A percentile compares a stretch with the other conserved stretches of the same genome.
Evolutionary conservation across 2,329 filamentous ascomycete genomes (phyloP).

Genomic region (Aspergillus bombycis): DNA sequence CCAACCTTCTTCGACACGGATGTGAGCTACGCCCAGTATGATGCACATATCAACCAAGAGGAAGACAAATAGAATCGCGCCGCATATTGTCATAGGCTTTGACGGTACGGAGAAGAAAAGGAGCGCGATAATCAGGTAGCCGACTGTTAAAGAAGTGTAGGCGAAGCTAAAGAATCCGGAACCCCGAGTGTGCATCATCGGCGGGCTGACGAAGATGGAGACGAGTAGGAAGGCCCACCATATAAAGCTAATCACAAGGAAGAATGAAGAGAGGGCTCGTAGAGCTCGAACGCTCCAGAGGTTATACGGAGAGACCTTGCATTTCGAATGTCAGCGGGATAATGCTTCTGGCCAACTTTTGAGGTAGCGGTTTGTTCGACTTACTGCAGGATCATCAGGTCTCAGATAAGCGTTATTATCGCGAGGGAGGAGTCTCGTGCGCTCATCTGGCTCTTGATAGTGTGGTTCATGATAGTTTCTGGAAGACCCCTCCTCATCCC

Average conservation of each 20-base stretch:
- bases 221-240: slow-evolving; percentile 95
- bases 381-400: slow-evolving; percentile 79
- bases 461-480: slow-evolving; percentile 2
- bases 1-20: slow-evolving; percentile 85
- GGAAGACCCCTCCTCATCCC: neutral
- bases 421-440: slow-evolving; percentile 70
- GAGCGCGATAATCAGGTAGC: slow-evolving; percentile 74
- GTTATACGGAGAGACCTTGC: slow-evolving; percentile 81
- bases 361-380: slow-evolving; percentile 27
- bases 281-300: slow-evolving; percentile 85
- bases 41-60: slow-evolving; percentile 77
- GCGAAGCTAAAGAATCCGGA: slow-evolving; percentile 91
- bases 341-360: neutral
- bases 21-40: slow-evolving; percentile 72
- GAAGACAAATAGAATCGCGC: slow-evolving; percentile 67
- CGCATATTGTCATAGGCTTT: slow-evolving; percentile 73
- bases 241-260: slow-evolving; percentile 75
- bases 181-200: slow-evolving; percentile 80
- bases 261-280: slow-evolving; percentile 75
- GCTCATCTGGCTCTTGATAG: slow-evolving; percentile 57
- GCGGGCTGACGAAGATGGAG: slow-evolving; percentile 86
- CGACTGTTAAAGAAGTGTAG: slow-evolving; percentile 76
- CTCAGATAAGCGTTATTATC: slow-evolving; percentile 67
- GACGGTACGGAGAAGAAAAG: slow-evolving; percentile 89
- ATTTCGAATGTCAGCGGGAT: neutral